Evolutionary conservation across 805 yeast genomes (phyloP).

Genomic region (Yarrowia sp.): DNA sequence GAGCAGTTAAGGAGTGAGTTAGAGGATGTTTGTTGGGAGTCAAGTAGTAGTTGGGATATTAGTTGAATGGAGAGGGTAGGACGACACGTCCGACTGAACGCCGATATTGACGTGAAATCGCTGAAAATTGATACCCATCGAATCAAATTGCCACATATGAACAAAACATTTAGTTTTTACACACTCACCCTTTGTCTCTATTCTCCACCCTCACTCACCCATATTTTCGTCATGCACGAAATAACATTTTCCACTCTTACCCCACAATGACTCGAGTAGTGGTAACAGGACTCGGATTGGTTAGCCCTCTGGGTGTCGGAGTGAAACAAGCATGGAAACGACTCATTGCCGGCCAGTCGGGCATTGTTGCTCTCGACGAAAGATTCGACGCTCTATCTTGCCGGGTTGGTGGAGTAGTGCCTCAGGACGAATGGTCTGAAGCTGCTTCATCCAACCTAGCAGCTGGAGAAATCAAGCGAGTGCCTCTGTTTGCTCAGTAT

Average conservation of each 20-base stretch:
- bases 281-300: constrained; percentile 85
- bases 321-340: constrained; percentile 39
- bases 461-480: constrained; percentile 52
- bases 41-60: too few species aligned
- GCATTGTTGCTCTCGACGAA: constrained; percentile 44
- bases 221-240: too few species aligned
- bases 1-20: too few species aligned
- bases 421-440: constrained; percentile 46
- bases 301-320: constrained; percentile 84
- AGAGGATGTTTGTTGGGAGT: too few species aligned
- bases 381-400: constrained; percentile 60
- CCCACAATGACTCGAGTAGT: constrained; percentile 57
- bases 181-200: too few species aligned
- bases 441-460: constrained; percentile 51
- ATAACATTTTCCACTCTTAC: not conserved
- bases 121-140: too few species aligned
- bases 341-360: constrained; percentile 40
- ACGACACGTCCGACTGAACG: too few species aligned
- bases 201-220: too few species aligned
- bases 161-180: too few species aligned
- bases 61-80: too few species aligned
- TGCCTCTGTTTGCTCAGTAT: constrained; percentile 73
- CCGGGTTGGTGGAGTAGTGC: constrained; percentile 73
- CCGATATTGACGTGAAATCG: too few species aligned
- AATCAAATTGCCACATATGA: too few species aligned